Percentiles rank a stretch among this genome's conserved stretches.
phyloP scores from a whole-genome alignment of 169 alveolate genomes.

The Eimeria acervulina region DNA sequence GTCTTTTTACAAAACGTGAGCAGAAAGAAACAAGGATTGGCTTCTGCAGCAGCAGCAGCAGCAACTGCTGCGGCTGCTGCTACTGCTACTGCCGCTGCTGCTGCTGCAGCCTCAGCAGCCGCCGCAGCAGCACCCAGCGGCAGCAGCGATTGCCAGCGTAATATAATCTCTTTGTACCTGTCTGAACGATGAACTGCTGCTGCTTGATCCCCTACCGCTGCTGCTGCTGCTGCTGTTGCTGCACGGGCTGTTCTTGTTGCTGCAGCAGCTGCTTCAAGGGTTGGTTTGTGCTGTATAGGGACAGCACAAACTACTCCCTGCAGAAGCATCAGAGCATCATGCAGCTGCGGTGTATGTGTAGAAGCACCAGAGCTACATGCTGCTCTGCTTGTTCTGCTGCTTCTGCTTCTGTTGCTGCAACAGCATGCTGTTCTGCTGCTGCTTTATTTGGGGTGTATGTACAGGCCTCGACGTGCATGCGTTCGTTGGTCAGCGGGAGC shows the following conservation, averaged over 20 bases:
- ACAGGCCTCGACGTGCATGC: conserved; percentile 10
- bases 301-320: too few relatives aligned
- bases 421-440: conserved; percentile 6
- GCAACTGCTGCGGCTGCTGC: neutral
- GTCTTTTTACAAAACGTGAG: neutral
- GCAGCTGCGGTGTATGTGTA: too few relatives aligned
- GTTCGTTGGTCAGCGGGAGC: neutral
- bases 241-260: too few relatives aligned
- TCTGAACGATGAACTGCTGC: too few relatives aligned
- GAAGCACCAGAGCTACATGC: too few relatives aligned
- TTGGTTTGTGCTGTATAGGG: too few relatives aligned
- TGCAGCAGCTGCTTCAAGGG: too few relatives aligned
- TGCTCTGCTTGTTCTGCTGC: neutral
- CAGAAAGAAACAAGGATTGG: neutral
- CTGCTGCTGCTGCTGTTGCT: too few relatives aligned
- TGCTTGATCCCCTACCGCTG: too few relatives aligned
- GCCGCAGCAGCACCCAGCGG: neutral
- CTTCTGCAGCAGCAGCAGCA: neutral
- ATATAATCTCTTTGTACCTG: too few relatives aligned
- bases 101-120: neutral
- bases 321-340: too few relatives aligned
- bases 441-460: neutral
- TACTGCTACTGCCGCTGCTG: neutral
- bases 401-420: neutral
- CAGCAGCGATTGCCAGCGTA: too few relatives aligned